phyloP scores from a whole-genome alignment of 768 basidiomycete genomes.

The Lentinula lateritia region DNA sequence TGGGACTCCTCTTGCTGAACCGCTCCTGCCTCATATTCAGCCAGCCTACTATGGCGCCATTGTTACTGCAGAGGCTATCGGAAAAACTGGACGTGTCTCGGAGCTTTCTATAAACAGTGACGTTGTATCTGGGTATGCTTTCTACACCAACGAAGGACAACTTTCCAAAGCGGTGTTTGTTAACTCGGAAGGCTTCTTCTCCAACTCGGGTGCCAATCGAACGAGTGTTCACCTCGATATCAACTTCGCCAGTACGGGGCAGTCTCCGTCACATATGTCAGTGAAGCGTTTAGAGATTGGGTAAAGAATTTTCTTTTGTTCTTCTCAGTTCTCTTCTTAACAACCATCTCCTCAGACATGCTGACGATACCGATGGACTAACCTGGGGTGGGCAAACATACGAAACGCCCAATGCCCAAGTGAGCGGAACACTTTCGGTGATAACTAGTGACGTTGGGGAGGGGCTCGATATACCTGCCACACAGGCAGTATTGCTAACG shows the following conservation, averaged over 20 bases:
- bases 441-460: constrained; percentile 12
- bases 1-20: constrained; percentile 41
- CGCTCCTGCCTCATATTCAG: constrained; percentile 55
- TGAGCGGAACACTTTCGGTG: constrained; percentile 15
- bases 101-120: constrained; percentile 46
- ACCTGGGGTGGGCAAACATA: constrained; percentile 32
- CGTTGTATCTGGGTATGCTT: constrained; percentile 54
- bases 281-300: constrained; percentile 45
- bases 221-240: constrained; percentile 37
- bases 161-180: constrained; percentile 52
- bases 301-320: constrained; percentile 21
- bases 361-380: constrained; percentile 35
- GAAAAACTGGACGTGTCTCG: constrained; percentile 33
- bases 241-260: constrained; percentile 23
- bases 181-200: constrained; percentile 49
- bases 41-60: constrained; percentile 64
- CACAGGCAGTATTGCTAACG: constrained; percentile 24
- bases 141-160: constrained; percentile 37
- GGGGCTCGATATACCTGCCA: constrained; percentile 27
- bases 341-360: constrained; percentile 27
- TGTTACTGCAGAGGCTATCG: constrained; percentile 54
- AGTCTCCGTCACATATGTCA: constrained; percentile 24
- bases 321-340: not conserved
- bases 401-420: constrained; percentile 26
- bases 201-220: constrained; percentile 23